These are phyloP conservation scores for Cyberlindnera petersonii DNA, from an alignment of 805 yeast genomes.

Conservation along the genomic window DNA sequence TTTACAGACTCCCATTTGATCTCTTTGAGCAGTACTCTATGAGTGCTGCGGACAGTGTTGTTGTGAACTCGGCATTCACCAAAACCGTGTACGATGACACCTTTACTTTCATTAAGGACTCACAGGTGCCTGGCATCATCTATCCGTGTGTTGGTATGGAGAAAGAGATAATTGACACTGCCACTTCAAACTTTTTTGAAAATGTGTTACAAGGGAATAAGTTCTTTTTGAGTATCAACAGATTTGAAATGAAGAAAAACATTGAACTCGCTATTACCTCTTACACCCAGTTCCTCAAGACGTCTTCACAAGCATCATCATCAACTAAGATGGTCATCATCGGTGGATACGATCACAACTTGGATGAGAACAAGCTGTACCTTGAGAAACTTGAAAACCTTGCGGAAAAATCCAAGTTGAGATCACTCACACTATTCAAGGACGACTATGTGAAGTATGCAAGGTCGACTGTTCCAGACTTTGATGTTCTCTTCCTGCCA, in stretches of 20 bases:
- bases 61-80: slow-evolving; percentile 88
- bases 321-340: slow-evolving; percentile 58
- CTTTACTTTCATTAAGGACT: slow-evolving; percentile 40
- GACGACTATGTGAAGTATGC: slow-evolving; percentile 25
- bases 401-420: slow-evolving; percentile 43
- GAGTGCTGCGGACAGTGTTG: slow-evolving; percentile 67
- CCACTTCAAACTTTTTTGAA: slow-evolving; percentile 15
- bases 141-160: slow-evolving; percentile 66
- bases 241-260: slow-evolving; percentile 86
- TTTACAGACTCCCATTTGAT: slow-evolving; percentile 84
- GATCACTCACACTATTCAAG: slow-evolving; percentile 40
- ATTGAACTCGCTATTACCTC: slow-evolving; percentile 73
- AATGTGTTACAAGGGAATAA: slow-evolving; percentile 22
- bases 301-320: slow-evolving; percentile 25
- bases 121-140: slow-evolving; percentile 31
- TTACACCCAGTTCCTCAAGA: slow-evolving; percentile 47
- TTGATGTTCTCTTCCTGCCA: slow-evolving; percentile 70
- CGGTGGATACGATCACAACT: slow-evolving; percentile 86
- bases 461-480: slow-evolving; percentile 14
- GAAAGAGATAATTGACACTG: slow-evolving; percentile 23
- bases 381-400: slow-evolving; percentile 54
- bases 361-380: slow-evolving; percentile 71
- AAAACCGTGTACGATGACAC: slow-evolving; percentile 61
- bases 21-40: slow-evolving; percentile 79
- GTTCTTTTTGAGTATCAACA: slow-evolving; percentile 71